Conservation (phyloP, 345 rosid species). For the Rhodomyrtus tomentosa region DNA sequence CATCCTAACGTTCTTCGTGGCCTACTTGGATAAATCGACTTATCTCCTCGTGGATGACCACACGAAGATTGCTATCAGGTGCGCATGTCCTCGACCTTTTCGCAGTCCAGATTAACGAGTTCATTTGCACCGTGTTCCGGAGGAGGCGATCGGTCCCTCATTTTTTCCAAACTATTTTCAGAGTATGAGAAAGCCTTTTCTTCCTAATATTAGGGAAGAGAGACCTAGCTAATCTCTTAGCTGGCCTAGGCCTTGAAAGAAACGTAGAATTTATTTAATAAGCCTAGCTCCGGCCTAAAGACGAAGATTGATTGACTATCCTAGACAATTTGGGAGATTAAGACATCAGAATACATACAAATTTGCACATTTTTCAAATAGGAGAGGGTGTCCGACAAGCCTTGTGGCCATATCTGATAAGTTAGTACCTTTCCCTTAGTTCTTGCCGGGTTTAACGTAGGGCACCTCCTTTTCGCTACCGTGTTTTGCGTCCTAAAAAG, state of each 20-base stretch:
- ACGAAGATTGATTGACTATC: not conserved
- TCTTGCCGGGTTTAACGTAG: not conserved
- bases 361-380: not conserved
- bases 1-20: slow-evolving; percentile 79
- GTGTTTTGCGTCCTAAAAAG: not conserved
- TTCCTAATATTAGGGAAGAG: not conserved
- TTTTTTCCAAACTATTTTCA: not conserved
- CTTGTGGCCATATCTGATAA: not conserved
- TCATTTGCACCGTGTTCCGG: not conserved
- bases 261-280: not conserved
- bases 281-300: not conserved
- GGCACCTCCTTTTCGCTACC: not conserved
- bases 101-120: not conserved
- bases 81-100: not conserved
- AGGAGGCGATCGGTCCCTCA: not conserved
- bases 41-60: slow-evolving; percentile 79
- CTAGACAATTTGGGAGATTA: not conserved
- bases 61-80: slow-evolving; percentile 59
- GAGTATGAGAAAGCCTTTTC: not conserved
- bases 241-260: not conserved
- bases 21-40: slow-evolving; percentile 63
- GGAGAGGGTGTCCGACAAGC: not conserved
- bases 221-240: not conserved
- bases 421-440: not conserved
- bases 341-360: not conserved